Base-by-base conservation (phyloP, 164 flowering plant genomes). In the Amborella trichopoda region DNA sequence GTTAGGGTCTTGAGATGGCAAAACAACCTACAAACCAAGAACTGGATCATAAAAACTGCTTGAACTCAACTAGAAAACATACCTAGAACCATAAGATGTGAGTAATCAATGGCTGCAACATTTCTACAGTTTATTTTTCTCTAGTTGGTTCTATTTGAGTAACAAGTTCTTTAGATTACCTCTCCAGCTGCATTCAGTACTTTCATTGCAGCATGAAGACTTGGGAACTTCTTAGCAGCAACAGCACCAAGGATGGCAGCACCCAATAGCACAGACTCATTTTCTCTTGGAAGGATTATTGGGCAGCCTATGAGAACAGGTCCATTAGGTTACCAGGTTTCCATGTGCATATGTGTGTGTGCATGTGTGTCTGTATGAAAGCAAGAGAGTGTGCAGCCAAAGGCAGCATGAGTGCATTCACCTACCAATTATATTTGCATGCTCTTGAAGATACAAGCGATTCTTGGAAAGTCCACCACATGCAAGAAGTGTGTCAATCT, bases 181-280 rank as follows among this genome's bases (percentile, higher is more conserved):
- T 81, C 89, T 52, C 98, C 98, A 58, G 94, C 68, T 28, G 89
- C 91, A 69, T 75, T 90, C 46, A 90, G 66, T 49, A 88, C 81
- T 62, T 72, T 87, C 96, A 87, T 87, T 46, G 95, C 96, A 53
- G 76, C 79, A 37, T 45, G 64, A n/a, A 87, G 75, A 50, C 74
- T 61, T 42, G 76, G 23, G 60, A 80, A 80, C 32, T 73, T 80
- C 74, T 78, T 84, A 21, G 91, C 76, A 51, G 94, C 94, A 58
- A 90, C 96, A 52, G 95, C 77, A 49, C 98, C 98, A 39, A 90
- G 81, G 63, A 90, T 90, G 39, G 98, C 84, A 59, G 98, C 91
- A 53, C 98, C 98, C 59, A 90, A 59, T 14, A 90, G 83, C 25
- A 86, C 93, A 46, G 94, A 73, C 47, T 90, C 95, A 45, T 64